Evolutionary conservation across 441 rosid species (phyloP), one percentile per base, ranked within the genome.

Genomic region (Bocquillonia castaneifolia): DNA sequence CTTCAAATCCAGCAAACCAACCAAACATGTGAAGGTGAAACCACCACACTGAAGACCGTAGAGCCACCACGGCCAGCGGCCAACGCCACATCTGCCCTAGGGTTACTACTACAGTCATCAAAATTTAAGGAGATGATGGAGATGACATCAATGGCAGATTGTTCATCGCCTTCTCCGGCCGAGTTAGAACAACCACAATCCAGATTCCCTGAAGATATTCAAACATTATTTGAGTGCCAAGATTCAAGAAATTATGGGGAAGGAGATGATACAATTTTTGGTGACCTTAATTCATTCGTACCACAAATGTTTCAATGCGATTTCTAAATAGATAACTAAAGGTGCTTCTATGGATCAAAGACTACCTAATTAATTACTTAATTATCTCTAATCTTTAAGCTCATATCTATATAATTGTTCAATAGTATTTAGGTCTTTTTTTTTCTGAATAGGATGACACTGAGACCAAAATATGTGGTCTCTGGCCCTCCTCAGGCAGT

Each of bases 181-280:
- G 82, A 70, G 57, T 59, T 63, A 0, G 82, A 77, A 10, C 74
- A 68, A n/a, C 68, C 76, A 5, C 86, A 77, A 52, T 82, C 87
- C 72, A 82, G 85, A 68, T 87, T 90, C 70, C 94, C 94, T 0
- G 85, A 87, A n/a, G 92, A 91, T 22, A 76, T 87, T 0, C 96
- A 83, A 58, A 87, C 89, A 9, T 88, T 81, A 54, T 89, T 90
- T 31, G 90, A 79, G 45, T 79, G 84, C 63, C 95, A 83, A 66
- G 90, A 90, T 31, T 72, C 82, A 3, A 78, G 74, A 74, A 76
- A 62, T 67, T 72, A 68, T 25, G 78, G 68, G 29, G 81, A 77
- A 50, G 91, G 72, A 3, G 91, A 79, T 15, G 71, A 73, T 22
- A 63, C 73, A 23, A 63, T 87, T 10, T 90, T 86, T 26, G 82